Conservation (phyloP, 352 stramenopile genomes). For the Blastocystis sp. region DNA sequence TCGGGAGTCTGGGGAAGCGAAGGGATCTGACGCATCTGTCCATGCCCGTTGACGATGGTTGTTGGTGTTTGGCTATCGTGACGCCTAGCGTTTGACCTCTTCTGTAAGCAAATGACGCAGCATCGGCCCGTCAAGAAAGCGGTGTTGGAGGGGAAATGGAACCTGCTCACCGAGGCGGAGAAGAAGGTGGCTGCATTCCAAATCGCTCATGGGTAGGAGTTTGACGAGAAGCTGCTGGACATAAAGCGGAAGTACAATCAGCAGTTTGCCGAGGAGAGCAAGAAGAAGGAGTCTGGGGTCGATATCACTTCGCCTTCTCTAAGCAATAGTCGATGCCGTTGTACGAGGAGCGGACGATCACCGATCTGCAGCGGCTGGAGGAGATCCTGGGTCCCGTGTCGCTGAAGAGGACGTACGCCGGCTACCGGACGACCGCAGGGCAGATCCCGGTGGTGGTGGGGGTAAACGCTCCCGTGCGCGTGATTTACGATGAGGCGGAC, state of each 20-base stretch:
- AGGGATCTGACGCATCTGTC: conserved; percentile 14
- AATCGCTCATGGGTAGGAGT: neutral
- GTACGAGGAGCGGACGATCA: conserved; percentile 23
- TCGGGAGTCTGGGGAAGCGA: neutral
- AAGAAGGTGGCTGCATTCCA: neutral
- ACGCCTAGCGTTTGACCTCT: conserved; percentile 34
- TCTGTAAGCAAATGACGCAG: neutral
- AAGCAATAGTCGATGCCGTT: conserved; percentile 35
- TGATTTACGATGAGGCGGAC: conserved; percentile 45
- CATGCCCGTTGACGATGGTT: conserved; percentile 28
- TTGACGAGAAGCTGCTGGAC: neutral
- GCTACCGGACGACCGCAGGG: conserved; percentile 27
- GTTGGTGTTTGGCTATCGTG: neutral
- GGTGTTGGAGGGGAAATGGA: neutral
- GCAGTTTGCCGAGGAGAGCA: neutral
- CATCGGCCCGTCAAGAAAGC: neutral
- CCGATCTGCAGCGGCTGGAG: conserved; percentile 5
- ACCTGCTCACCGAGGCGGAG: neutral
- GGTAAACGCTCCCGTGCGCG: neutral
- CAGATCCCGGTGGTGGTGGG: conserved; percentile 26
- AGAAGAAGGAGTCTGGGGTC: conserved; percentile 12
- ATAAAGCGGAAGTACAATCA: conserved; percentile 32
- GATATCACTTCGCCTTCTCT: neutral
- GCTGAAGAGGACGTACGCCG: conserved; percentile 16
- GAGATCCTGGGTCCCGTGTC: conserved; percentile 28